Evolutionary conservation across 2,329 filamentous ascomycete genomes (phyloP).

Genomic region (Xylariaceae sp.): DNA sequence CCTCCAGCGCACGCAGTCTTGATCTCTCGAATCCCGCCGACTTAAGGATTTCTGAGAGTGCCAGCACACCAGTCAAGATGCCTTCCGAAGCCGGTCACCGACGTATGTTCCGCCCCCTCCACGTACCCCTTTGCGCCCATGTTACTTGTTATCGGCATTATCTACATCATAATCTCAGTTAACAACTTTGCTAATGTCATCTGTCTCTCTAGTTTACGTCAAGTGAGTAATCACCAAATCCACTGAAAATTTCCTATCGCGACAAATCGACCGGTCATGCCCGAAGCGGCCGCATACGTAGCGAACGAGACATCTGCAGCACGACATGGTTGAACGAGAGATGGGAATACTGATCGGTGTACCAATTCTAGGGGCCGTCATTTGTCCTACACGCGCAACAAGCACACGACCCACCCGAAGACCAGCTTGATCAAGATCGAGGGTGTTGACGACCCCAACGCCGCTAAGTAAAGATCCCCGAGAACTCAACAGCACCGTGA

Average conservation of each 20-base stretch:
- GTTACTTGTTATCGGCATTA: background rate
- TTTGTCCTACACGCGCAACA: constrained; percentile 78
- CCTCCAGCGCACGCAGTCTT: constrained; percentile 38
- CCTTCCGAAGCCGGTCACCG: constrained; percentile 84
- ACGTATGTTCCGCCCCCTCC: constrained; percentile 58
- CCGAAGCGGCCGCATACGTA: background rate
- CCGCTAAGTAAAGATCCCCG: constrained; percentile 67
- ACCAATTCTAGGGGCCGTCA: constrained; percentile 74
- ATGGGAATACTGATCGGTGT: constrained; percentile 20
- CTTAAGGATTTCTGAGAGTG: constrained; percentile 45
- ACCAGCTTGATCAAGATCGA: constrained; percentile 98
- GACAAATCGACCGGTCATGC: constrained; percentile 3
- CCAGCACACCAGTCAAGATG: constrained; percentile 64
- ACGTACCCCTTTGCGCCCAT: background rate
- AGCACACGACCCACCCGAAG: constrained; percentile 85
- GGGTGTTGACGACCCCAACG: constrained; percentile 87
- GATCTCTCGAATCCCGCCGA: constrained; percentile 36
- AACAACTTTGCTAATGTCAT: constrained; percentile 3
- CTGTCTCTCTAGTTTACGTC: constrained; percentile 66
- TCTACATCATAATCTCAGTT: background rate
- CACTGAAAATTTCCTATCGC: constrained; percentile 1
- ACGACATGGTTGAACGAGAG: too few relatives aligned
- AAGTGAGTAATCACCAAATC: constrained; percentile 61
- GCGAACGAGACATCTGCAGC: too few relatives aligned
- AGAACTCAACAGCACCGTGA: background rate